Evolutionary conservation across 108 stramenopile genomes (phyloP), one percentile per base, ranked within the genome.

Genomic region (Asterionellopsis glacialis): DNA sequence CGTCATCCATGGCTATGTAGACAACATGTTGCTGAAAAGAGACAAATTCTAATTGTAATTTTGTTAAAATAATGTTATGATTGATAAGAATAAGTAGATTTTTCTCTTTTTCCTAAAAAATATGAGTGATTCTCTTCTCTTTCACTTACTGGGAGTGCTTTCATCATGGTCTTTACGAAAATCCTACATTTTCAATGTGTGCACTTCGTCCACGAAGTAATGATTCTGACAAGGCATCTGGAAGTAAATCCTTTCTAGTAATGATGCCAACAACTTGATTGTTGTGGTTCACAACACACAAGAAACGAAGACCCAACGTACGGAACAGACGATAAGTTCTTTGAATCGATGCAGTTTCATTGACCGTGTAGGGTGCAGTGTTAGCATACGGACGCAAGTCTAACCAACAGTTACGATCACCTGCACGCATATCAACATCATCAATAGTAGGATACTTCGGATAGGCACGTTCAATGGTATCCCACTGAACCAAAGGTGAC

Each of bases 301-400:
- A 76, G 55, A 94, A 93, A 11, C 97, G 92, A 51, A 98, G 75
- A 24, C 97, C 97, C 19, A 98, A 75, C 0, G 97, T 98, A 38
- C 96, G 94, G 79, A 98, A 98, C 21, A 96, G 64, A 10, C 96
- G 90, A 69, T 98, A 98, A 7, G 97, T 91, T 15, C 96, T 63
- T 75, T 91, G 87, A 56, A 96, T 82, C 9, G 95, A 96, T 5
- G 95, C 93, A 21, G 90, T 95, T 53, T 93, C 92, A 61, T 90
- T 90, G 59, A 98, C 84, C 25, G 93, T 90, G 72, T 95, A 94
- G 16, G 97, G 95, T 27, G 95, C 95, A 40, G 95, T 96, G 79
- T 96, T 95, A 28, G 93, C 91, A 67, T 96, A 96, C n/a, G 97
- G 97, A 47, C 95, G 74, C 53, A 98, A 80, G 69, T 98, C 97